Percentiles rank a stretch among this genome's conserved stretches.
Conservation (phyloP, 148 eudicot species). For the Vaccinium corymbosum region DNA sequence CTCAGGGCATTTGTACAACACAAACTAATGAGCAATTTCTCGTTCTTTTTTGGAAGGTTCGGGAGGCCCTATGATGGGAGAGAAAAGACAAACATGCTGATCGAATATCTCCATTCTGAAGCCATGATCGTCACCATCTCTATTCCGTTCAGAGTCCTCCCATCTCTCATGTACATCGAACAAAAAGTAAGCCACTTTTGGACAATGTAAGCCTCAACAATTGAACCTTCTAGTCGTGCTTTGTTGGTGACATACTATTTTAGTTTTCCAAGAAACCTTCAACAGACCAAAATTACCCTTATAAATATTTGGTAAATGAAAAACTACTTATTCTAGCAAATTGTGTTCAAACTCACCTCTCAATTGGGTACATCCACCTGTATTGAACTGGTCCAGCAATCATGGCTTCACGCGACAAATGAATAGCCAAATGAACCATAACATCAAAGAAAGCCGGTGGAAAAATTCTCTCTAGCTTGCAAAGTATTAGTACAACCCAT, state of each 20-base stretch:
- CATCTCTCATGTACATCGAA: not conserved
- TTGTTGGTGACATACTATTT: not conserved
- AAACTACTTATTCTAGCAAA: not conserved
- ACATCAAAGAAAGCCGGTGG: too few relatives aligned
- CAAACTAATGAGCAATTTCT: too few relatives aligned
- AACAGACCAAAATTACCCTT: too few relatives aligned
- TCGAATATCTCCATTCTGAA: not conserved
- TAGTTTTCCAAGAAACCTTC: not conserved
- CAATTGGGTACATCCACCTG: too few relatives aligned
- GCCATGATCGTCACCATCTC: not conserved
- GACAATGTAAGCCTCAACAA: constrained; percentile 13
- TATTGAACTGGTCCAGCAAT: too few relatives aligned
- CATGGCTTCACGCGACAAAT: not conserved
- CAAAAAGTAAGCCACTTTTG: constrained; percentile 11
- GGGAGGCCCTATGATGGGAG: not conserved
- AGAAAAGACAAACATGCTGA: not conserved
- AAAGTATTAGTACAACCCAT: constrained; percentile 1
- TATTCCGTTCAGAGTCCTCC: not conserved
- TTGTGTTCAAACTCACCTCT: too few relatives aligned
- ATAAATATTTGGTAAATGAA: not conserved
- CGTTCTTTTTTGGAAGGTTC: not conserved
- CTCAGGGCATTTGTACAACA: not conserved
- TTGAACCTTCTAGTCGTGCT: constrained; percentile 6
- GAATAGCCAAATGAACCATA: not conserved
- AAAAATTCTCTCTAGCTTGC: not conserved